A percentile compares a stretch with the other conserved stretches of the same genome.
Conservation (phyloP, 2,329 filamentous ascomycete species). For the Phialocephala subalpina region DNA sequence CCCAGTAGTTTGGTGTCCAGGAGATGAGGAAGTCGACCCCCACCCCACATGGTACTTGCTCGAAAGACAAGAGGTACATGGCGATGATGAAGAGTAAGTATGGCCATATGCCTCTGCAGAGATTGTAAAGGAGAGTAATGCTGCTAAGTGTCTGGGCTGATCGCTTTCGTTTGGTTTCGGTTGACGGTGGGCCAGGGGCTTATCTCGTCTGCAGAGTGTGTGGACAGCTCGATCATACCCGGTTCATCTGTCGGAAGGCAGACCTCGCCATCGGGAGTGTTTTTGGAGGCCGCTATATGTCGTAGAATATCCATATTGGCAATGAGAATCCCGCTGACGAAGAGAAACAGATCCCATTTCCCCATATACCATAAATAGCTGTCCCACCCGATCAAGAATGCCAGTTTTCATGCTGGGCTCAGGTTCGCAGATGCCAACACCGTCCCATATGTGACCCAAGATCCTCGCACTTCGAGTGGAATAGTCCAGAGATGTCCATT, state of each 20-base stretch:
- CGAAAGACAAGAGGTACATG: slow-evolving; percentile 20
- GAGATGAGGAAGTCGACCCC: not conserved
- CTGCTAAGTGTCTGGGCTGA: not conserved
- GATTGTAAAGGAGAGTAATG: not conserved
- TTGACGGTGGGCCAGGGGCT: not conserved
- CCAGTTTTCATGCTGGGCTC: slow-evolving; percentile 4
- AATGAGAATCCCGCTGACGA: slow-evolving; percentile 14
- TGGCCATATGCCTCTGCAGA: not conserved
- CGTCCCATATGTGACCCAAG: slow-evolving; percentile 18
- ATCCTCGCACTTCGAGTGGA: slow-evolving; percentile 20
- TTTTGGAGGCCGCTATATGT: not conserved
- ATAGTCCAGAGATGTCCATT: slow-evolving; percentile 34
- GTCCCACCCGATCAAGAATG: slow-evolving; percentile 5
- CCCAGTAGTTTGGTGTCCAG: slow-evolving; percentile 2
- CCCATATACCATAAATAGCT: slow-evolving; percentile 15
- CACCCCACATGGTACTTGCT: slow-evolving; percentile 7
- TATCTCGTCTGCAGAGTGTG: not conserved
- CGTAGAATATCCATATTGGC: slow-evolving; percentile 15
- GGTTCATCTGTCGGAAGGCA: slow-evolving; percentile 5
- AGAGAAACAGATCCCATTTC: slow-evolving; percentile 25
- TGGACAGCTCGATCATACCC: slow-evolving; percentile 6
- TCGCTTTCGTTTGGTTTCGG: not conserved
- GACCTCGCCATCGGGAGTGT: not conserved
- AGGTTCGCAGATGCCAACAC: slow-evolving; percentile 17
- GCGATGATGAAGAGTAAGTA: slow-evolving; percentile 15